A percentile compares a stretch with the other conserved stretches of the same genome.
Evolutionary conservation across 306 rosid genomes (phyloP).

Genomic region (Neltuma alba): DNA sequence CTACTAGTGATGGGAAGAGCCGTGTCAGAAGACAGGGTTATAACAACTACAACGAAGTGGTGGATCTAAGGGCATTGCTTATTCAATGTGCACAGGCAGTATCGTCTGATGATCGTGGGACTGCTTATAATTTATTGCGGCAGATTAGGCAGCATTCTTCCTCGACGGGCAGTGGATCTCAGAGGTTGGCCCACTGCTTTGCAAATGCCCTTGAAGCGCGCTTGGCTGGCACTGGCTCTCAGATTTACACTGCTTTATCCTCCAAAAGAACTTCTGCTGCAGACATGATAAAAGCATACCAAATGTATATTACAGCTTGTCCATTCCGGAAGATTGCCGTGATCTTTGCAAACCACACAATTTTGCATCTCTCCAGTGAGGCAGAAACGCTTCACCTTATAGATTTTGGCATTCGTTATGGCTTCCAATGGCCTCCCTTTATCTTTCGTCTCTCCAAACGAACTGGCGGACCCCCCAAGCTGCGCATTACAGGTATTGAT

Average conservation of each 20-base stretch:
- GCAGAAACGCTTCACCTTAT: slow-evolving; percentile 51
- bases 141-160: slow-evolving; percentile 71
- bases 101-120: slow-evolving; percentile 48
- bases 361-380: slow-evolving; percentile 34
- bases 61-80: slow-evolving; percentile 56
- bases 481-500: slow-evolving; percentile 77
- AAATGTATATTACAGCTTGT: slow-evolving; percentile 42
- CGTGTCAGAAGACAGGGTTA: slow-evolving; percentile 35
- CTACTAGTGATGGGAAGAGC: slow-evolving; percentile 29
- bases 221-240: slow-evolving; percentile 56
- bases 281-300: slow-evolving; percentile 56
- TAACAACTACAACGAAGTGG: slow-evolving; percentile 30
- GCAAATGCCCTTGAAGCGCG: slow-evolving; percentile 68
- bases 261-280: slow-evolving; percentile 46
- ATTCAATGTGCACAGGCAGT: slow-evolving; percentile 63
- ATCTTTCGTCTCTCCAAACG: slow-evolving; percentile 48
- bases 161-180: slow-evolving; percentile 51
- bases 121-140: slow-evolving; percentile 47
- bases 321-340: slow-evolving; percentile 55
- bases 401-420: slow-evolving; percentile 72
- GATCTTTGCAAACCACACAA: slow-evolving; percentile 43
- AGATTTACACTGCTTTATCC: slow-evolving; percentile 37
- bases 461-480: slow-evolving; percentile 60
- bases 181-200: slow-evolving; percentile 67
- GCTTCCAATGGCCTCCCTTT: slow-evolving; percentile 76